Conservation (phyloP, 257 asterid species). For the Agastache rugosa region DNA sequence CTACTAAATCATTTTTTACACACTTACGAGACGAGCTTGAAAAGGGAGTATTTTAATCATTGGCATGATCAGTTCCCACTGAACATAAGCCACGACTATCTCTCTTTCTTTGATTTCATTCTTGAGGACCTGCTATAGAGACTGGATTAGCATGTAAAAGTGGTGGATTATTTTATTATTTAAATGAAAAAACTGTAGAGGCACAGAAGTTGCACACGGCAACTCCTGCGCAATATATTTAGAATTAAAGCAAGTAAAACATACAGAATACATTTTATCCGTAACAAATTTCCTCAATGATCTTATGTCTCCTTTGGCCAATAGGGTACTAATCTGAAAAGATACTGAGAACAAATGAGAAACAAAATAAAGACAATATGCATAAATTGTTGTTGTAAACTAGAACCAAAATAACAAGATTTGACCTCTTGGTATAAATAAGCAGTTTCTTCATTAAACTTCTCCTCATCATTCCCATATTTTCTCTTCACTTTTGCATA, state of each 20-base stretch:
- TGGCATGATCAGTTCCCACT: constrained; percentile 91
- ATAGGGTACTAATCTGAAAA: constrained; percentile 75
- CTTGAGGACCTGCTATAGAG: constrained; percentile 73
- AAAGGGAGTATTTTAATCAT: constrained; percentile 75
- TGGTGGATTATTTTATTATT: constrained; percentile 13
- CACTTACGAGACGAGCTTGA: constrained; percentile 92
- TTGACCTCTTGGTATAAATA: constrained; percentile 83
- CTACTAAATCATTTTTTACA: constrained; percentile 32
- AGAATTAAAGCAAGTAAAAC: constrained; percentile 44
- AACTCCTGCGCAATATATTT: constrained; percentile 15
- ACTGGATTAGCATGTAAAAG: constrained; percentile 38
- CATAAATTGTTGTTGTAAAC: constrained; percentile 6
- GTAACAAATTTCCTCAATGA: constrained; percentile 78
- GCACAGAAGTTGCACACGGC: constrained; percentile 21
- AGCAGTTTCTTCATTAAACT: constrained; percentile 78
- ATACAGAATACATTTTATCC: constrained; percentile 91
- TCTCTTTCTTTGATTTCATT: constrained; percentile 94
- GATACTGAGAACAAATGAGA: constrained; percentile 31
- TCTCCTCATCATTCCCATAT: constrained; percentile 72
- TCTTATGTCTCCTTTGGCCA: constrained; percentile 87
- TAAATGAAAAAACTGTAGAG: constrained; percentile 22
- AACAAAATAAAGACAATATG: constrained; percentile 34
- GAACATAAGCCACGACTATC: constrained; percentile 65
- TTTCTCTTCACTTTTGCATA: constrained; percentile 79
- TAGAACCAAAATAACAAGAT: constrained; percentile 31